Evolutionary conservation across 2,329 filamentous ascomycete genomes (phyloP).

Genomic region (Monosporascus sp.): DNA sequence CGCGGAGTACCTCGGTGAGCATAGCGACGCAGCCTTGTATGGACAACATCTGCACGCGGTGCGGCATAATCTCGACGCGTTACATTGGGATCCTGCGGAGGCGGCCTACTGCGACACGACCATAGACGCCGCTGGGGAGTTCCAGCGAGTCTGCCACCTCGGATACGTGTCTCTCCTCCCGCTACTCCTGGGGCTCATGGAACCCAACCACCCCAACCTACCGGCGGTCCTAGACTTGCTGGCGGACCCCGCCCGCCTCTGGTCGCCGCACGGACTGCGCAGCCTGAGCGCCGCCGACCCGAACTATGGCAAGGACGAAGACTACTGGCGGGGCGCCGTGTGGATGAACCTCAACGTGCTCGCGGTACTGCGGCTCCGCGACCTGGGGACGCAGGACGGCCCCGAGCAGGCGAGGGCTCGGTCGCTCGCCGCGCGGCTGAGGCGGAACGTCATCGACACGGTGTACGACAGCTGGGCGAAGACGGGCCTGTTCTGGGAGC

Average conservation of each 20-base stretch:
- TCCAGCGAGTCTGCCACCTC: slow-evolving; percentile 13
- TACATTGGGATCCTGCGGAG: slow-evolving; percentile 79
- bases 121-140: slow-evolving; percentile 38
- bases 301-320: slow-evolving; percentile 11
- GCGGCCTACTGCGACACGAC: slow-evolving; percentile 87
- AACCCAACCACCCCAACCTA: slow-evolving; percentile 11
- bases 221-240: slow-evolving; percentile 10
- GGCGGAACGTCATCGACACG: slow-evolving; percentile 8
- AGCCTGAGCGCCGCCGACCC: slow-evolving; percentile 12
- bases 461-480: slow-evolving; percentile 50
- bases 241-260: slow-evolving; percentile 9
- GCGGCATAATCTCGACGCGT: slow-evolving; percentile 73
- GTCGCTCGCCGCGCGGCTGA: slow-evolving; percentile 12
- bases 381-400: slow-evolving; percentile 4
- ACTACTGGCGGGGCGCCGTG: slow-evolving; percentile 18
- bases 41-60: slow-evolving; percentile 67
- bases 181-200: slow-evolving; percentile 14
- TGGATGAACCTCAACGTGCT: slow-evolving; percentile 30
- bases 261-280: slow-evolving; percentile 11
- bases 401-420: slow-evolving; percentile 3
- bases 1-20: slow-evolving; percentile 62
- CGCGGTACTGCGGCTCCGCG: slow-evolving; percentile 52
- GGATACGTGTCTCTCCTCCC: slow-evolving; percentile 15
- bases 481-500: slow-evolving; percentile 68
- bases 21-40: slow-evolving; percentile 70